A percentile compares a stretch with the other conserved stretches of the same genome.
These are phyloP conservation scores for Akebia trifoliata DNA, from an alignment of 164 flowering plant species.

Conservation along the genomic window DNA sequence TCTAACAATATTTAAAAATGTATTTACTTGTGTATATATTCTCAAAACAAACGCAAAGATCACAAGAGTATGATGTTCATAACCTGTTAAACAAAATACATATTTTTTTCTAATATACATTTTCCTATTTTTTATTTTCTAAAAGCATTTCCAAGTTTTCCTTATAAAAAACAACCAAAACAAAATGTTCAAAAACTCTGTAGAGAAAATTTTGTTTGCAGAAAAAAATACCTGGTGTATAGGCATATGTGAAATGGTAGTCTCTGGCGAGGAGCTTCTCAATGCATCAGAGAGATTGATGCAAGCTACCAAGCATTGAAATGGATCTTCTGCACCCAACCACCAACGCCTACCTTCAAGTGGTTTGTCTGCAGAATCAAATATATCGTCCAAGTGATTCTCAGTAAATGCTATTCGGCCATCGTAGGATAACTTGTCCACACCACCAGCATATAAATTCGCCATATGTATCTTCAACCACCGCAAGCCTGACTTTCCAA, in stretches of 20 bases:
- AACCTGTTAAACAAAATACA: no score
- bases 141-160: background rate
- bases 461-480: slow-evolving; percentile 98
- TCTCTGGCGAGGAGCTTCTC: slow-evolving; percentile 79
- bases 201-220: no score
- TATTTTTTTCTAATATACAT: no score
- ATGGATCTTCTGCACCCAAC: slow-evolving; percentile 95
- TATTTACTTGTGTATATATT: no score
- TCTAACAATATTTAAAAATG: no score
- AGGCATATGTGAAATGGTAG: slow-evolving; percentile 66
- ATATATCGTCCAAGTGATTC: slow-evolving; percentile 77
- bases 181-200: background rate
- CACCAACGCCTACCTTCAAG: slow-evolving; percentile 96
- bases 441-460: slow-evolving; percentile 89
- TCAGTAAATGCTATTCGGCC: slow-evolving; percentile 79
- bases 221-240: slow-evolving; percentile 68
- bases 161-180: background rate
- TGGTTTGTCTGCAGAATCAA: slow-evolving; percentile 95
- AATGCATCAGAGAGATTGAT: slow-evolving; percentile 78
- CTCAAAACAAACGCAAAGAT: no score
- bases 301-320: slow-evolving; percentile 77
- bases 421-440: slow-evolving; percentile 80
- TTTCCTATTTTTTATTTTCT: no score
- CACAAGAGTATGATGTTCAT: no score
- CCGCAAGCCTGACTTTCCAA: slow-evolving; percentile 76